Conservation (phyloP, 257 asterid genomes). For the Capsicum chinense region DNA sequence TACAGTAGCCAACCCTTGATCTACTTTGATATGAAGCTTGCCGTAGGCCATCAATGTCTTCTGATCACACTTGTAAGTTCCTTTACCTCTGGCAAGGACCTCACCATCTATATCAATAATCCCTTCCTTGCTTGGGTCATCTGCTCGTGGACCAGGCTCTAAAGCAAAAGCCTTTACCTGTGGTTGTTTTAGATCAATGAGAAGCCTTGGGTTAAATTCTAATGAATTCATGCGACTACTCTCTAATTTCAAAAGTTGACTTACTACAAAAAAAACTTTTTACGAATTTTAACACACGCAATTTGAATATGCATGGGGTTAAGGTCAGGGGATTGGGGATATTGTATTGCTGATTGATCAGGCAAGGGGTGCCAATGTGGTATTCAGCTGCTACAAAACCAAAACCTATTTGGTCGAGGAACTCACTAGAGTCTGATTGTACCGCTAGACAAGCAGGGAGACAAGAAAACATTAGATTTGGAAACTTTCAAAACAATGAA, state of each 20-base stretch:
- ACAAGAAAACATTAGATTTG: slow-evolving; percentile 10
- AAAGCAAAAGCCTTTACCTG: slow-evolving; percentile 85
- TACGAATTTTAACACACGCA: background rate
- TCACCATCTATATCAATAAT: slow-evolving; percentile 55
- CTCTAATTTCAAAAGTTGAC: slow-evolving; percentile 12
- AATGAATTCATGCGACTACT: background rate
- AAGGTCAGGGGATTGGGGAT: background rate
- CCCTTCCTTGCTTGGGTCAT: slow-evolving; percentile 52
- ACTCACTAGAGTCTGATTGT: background rate
- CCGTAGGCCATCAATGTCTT: slow-evolving; percentile 73
- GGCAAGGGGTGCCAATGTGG: background rate
- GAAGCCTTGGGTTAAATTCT: background rate
- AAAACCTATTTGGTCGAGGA: slow-evolving; percentile 13
- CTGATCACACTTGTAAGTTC: slow-evolving; percentile 71
- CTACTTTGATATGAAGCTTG: slow-evolving; percentile 63
- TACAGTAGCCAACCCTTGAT: slow-evolving; percentile 88
- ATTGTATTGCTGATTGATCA: background rate
- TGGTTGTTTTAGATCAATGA: slow-evolving; percentile 28
- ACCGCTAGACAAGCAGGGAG: background rate
- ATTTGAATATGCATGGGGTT: background rate
- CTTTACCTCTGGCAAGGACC: slow-evolving; percentile 82
- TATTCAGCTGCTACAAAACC: background rate
- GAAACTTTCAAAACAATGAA: background rate
- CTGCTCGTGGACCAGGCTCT: slow-evolving; percentile 72
- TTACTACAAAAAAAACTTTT: background rate